Evolutionary conservation across 2,329 filamentous ascomycete genomes (phyloP), one percentile per base, ranked within the genome.

Genomic region (Ophiostoma pallidulum): DNA sequence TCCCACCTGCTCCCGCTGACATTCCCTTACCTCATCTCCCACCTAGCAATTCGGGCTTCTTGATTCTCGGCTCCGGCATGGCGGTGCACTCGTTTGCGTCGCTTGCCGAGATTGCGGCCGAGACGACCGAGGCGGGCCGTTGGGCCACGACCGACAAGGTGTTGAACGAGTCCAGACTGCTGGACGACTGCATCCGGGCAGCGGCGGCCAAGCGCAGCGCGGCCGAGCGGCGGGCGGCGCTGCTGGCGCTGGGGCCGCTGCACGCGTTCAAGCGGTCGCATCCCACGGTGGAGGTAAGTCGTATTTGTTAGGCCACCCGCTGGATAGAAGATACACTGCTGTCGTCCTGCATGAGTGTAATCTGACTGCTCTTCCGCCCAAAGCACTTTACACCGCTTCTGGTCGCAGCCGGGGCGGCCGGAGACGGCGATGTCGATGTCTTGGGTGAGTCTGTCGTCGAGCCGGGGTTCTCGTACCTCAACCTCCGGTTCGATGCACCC

Each of bases 231-330:
- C 7, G 24, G 2, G 28, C 31, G 3, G 48, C 48, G 3, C 44
- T 47, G 32, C 42, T 50, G 13, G 26, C 40, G 1, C 39, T 50
- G 16, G 48, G 47, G 40, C 32, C 43, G 16, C 28, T 50, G 24
- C 24, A 35, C 26, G 43, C 43, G 31, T 50, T 50, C n/a, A 43
- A 44, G 48, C 38, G 48, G 19, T 43, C 48, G 16, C 48, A 50
- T 20, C 43, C 43, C 13, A 50, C 48, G 3, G 48, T 50, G 19
- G 48, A 50, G 20, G 37, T 26, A 38, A 3, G 39, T 14, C 19
- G 4, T 31, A 38, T 22, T 35, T 8, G 1, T 13, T 6, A n/a
- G 32, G n/a, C n/a, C n/a, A n/a, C n/a, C n/a, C n/a, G n/a, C n/a
- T n/a, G n/a, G n/a, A n/a, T n/a, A n/a, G n/a, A n/a, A n/a, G n/a